These are phyloP conservation scores for Blastocystis sp. DNA, from an alignment of 352 stramenopile genomes.

Conservation along the genomic window DNA sequence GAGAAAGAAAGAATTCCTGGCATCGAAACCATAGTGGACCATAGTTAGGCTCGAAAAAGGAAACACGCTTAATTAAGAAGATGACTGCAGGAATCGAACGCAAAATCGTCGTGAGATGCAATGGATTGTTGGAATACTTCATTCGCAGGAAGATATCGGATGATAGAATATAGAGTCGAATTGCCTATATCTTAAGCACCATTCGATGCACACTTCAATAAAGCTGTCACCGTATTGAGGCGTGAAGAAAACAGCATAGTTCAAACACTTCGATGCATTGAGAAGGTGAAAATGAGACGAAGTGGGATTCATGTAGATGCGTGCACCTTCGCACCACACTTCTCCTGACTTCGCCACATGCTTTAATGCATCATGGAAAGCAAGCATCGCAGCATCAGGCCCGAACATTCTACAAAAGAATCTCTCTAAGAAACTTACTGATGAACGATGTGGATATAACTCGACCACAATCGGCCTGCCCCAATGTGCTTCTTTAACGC, in stretches of 20 bases:
- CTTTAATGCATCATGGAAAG: constrained; percentile 69
- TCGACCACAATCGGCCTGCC: constrained; percentile 26
- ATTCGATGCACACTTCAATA: constrained; percentile 67
- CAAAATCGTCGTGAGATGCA: not conserved
- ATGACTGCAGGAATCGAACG: not conserved
- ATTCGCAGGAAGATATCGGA: constrained; percentile 58
- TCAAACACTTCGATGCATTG: constrained; percentile 69
- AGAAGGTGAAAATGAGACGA: constrained; percentile 72
- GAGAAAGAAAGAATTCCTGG: constrained; percentile 33
- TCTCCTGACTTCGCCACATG: constrained; percentile 81
- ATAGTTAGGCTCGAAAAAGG: constrained; percentile 81
- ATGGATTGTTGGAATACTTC: not conserved
- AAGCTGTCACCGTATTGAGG: constrained; percentile 82
- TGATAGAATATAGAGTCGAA: constrained; percentile 52
- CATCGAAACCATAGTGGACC: constrained; percentile 79
- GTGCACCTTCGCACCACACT: constrained; percentile 79
- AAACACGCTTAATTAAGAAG: constrained; percentile 66
- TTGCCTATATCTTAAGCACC: not conserved
- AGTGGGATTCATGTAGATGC: constrained; percentile 72
- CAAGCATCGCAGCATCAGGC: constrained; percentile 66
- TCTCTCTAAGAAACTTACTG: not conserved
- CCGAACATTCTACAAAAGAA: constrained; percentile 63
- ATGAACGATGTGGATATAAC: constrained; percentile 33
- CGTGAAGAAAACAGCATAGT: constrained; percentile 80
- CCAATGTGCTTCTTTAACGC: constrained; percentile 72